A percentile compares a stretch with the other conserved stretches of the same genome.
These are phyloP conservation scores for Crithidia bombi DNA, from an alignment of 208 protist genomes.

Conservation along the genomic window DNA sequence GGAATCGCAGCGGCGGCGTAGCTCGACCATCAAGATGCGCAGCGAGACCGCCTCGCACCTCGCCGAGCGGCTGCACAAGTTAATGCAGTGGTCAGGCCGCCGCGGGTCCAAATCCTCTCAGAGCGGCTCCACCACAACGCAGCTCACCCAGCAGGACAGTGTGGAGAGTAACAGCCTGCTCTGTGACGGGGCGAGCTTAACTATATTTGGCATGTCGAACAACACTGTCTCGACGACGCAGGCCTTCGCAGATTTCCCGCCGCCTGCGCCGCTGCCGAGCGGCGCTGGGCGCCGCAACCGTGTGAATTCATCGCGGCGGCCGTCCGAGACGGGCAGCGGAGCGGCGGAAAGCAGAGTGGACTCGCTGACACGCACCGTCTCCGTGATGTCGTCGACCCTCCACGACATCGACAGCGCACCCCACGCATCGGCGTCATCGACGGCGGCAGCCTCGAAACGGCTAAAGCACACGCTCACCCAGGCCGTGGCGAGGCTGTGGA, in stretches of 20 bases:
- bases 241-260: background rate
- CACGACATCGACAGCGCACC: background rate
- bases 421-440: background rate
- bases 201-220: background rate
- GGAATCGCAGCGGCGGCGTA: background rate
- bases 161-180: background rate
- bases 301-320: background rate
- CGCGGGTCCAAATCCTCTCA: background rate
- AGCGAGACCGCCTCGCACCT: background rate
- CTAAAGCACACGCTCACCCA: background rate
- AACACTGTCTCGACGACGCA: conserved; percentile 3
- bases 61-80: background rate
- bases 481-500: conserved; percentile 8
- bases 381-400: background rate
- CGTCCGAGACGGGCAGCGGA: background rate
- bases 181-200: background rate
- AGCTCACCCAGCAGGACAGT: background rate
- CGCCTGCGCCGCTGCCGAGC: background rate
- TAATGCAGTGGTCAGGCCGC: background rate
- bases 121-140: background rate
- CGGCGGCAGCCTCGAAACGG: background rate
- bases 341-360: background rate
- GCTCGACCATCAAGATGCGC: conserved; percentile 1
- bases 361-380: background rate
- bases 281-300: background rate